phyloP scores from a whole-genome alignment of 495 filamentous ascomycete species.

The Sordaria brevicollis region DNA sequence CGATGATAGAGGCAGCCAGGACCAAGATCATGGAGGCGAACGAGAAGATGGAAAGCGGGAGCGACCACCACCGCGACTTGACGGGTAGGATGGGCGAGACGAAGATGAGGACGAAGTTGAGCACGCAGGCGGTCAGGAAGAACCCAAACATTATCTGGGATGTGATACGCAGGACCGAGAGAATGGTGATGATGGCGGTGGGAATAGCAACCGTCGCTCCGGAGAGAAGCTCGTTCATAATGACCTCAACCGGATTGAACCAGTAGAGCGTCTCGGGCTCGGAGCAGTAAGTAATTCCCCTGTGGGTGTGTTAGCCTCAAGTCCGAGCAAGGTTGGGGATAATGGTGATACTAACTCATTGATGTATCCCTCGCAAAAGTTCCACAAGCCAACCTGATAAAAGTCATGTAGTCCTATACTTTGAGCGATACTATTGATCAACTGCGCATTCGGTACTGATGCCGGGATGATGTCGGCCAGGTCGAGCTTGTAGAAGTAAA shows the following conservation, averaged over 20 bases:
- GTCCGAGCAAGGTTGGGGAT: background rate
- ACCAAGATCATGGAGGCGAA: conserved; percentile 56
- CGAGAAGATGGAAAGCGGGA: conserved; percentile 45
- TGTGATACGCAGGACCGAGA: conserved; percentile 65
- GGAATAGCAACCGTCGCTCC: conserved; percentile 81
- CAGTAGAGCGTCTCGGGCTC: conserved; percentile 61
- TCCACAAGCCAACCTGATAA: conserved; percentile 87
- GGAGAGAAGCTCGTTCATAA: conserved; percentile 64
- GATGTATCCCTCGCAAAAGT: conserved; percentile 77
- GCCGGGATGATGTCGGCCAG: conserved; percentile 74
- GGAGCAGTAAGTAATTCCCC: conserved; percentile 66
- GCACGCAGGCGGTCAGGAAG: conserved; percentile 58
- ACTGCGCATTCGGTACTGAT: conserved; percentile 58
- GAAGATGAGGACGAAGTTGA: conserved; percentile 51
- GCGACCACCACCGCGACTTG: conserved; percentile 36
- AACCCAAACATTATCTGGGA: conserved; percentile 86
- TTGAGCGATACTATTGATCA: conserved; percentile 85
- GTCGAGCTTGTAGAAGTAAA: conserved; percentile 77
- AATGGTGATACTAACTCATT: conserved; percentile 29
- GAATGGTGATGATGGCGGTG: conserved; percentile 54
- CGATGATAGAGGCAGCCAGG: conserved; percentile 61
- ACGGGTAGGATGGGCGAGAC: conserved; percentile 28
- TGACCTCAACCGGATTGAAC: conserved; percentile 80
- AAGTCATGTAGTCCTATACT: conserved; percentile 86
- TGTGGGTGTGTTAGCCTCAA: conserved; percentile 8